Conservation (phyloP, 768 basidiomycete genomes). For the Coprinopsis marcescibilis region DNA sequence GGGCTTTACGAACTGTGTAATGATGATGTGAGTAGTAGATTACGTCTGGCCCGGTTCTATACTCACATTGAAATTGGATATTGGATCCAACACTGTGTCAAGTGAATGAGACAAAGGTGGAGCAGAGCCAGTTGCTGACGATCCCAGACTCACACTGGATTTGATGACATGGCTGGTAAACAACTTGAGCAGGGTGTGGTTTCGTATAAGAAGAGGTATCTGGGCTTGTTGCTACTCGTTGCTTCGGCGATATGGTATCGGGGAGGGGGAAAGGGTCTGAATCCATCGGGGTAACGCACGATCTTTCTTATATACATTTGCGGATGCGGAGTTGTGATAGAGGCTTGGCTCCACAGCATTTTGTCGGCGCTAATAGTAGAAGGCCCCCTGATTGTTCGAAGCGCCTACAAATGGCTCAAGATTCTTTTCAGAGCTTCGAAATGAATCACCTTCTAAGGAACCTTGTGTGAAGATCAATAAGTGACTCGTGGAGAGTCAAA, state of each 20-base stretch:
- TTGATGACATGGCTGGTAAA: background rate
- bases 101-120: background rate
- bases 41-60: background rate
- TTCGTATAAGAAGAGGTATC: too few species aligned
- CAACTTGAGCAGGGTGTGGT: background rate
- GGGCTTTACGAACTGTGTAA: constrained; percentile 2
- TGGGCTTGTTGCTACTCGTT: too few species aligned
- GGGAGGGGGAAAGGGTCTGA: background rate
- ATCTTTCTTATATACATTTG: background rate
- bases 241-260: too few species aligned
- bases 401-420: too few species aligned
- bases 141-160: background rate
- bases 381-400: too few species aligned
- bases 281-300: background rate
- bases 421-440: too few species aligned
- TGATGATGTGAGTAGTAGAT: background rate
- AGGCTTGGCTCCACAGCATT: too few species aligned
- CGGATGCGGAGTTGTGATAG: too few species aligned
- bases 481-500: too few species aligned
- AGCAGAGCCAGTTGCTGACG: background rate
- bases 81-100: background rate
- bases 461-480: too few species aligned
- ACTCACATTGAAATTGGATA: constrained; percentile 7
- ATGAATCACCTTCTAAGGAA: too few species aligned
- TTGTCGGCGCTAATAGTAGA: too few species aligned